These are phyloP conservation scores for Leucocoprinus birnbaumii DNA, from an alignment of 768 basidiomycete species.

Conservation along the genomic window DNA sequence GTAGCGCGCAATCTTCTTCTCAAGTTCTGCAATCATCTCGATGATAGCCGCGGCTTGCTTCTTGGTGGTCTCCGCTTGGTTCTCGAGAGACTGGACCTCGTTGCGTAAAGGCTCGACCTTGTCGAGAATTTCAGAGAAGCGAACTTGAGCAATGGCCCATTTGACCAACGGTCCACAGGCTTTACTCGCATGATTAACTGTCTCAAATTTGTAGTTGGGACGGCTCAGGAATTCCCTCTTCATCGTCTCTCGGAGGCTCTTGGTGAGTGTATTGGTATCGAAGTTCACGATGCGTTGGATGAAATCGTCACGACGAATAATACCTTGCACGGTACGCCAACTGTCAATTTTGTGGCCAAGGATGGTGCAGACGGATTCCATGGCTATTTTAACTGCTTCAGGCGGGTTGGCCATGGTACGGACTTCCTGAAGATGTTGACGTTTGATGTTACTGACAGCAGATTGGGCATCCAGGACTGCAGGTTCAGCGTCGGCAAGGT, in stretches of 20 bases:
- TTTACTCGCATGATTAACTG: slow-evolving; percentile 90
- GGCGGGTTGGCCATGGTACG: slow-evolving; percentile 98
- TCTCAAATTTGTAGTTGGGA: slow-evolving; percentile 92
- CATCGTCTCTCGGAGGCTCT: slow-evolving; percentile 84
- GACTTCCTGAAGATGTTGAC: slow-evolving; percentile 94
- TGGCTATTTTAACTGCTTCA: slow-evolving; percentile 94
- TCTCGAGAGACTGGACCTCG: slow-evolving; percentile 91
- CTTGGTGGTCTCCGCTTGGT: slow-evolving; percentile 92
- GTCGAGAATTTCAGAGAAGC: slow-evolving; percentile 96
- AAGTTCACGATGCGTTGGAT: slow-evolving; percentile 95
- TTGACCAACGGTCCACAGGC: slow-evolving; percentile 98
- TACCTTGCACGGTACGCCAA: slow-evolving; percentile 94
- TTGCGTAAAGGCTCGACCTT: slow-evolving; percentile 94
- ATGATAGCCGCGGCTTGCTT: slow-evolving; percentile 89
- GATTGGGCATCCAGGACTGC: slow-evolving; percentile 93
- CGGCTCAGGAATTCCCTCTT: slow-evolving; percentile 90
- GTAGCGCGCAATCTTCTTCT: slow-evolving; percentile 88
- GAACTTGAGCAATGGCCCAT: slow-evolving; percentile 96
- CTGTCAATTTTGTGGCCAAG: slow-evolving; percentile 96
- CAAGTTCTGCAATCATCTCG: slow-evolving; percentile 88
- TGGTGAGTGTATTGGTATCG: slow-evolving; percentile 89
- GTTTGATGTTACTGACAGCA: slow-evolving; percentile 97
- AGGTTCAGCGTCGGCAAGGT: slow-evolving; percentile 96
- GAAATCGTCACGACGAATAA: slow-evolving; percentile 96
- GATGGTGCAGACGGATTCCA: slow-evolving; percentile 97